Percentiles rank a stretch among this genome's conserved stretches.
Evolutionary conservation across 2,329 filamentous ascomycete genomes (phyloP).

Genomic region (Aspergillus proliferans): DNA sequence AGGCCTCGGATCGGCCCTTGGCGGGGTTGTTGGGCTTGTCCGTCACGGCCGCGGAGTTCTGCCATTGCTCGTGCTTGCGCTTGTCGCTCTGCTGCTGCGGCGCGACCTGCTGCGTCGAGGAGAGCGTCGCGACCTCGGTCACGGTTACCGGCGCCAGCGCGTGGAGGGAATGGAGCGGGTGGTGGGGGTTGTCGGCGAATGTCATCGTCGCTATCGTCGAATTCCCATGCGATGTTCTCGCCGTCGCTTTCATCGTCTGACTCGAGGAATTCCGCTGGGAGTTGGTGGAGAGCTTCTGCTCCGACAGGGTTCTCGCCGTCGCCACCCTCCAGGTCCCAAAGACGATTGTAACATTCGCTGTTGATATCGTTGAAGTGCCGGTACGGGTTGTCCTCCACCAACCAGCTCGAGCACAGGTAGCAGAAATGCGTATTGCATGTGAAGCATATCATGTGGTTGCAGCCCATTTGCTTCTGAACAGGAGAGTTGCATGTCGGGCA

Average conservation of each 20-base stretch:
- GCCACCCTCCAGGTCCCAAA: slow-evolving; percentile 85
- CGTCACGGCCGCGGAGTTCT: slow-evolving; percentile 26
- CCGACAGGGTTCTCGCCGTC: slow-evolving; percentile 50
- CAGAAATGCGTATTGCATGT: slow-evolving; percentile 90
- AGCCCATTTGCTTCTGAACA: slow-evolving; percentile 84
- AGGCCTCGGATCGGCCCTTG: slow-evolving; percentile 26
- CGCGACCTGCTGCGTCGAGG: slow-evolving; percentile 29
- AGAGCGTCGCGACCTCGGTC: slow-evolving; percentile 19
- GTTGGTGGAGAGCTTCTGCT: slow-evolving; percentile 36
- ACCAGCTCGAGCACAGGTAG: slow-evolving; percentile 86
- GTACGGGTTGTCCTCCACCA: slow-evolving; percentile 76
- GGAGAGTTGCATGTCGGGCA: slow-evolving; percentile 84
- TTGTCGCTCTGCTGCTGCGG: slow-evolving; percentile 33
- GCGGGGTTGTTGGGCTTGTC: slow-evolving; percentile 11
- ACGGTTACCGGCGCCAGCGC: slow-evolving; percentile 22
- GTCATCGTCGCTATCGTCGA: slow-evolving; percentile 23
- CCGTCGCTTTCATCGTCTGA: slow-evolving; percentile 30
- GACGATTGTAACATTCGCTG: slow-evolving; percentile 70
- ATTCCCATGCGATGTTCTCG: slow-evolving; percentile 19
- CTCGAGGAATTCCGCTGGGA: slow-evolving; percentile 32
- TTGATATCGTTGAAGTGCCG: slow-evolving; percentile 71
- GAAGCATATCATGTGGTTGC: slow-evolving; percentile 95
- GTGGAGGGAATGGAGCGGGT: slow-evolving; percentile 35
- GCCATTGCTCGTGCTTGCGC: slow-evolving; percentile 35
- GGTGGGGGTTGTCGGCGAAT: slow-evolving; percentile 29